Evolutionary conservation across 768 basidiomycete species (phyloP), one percentile per base, ranked within the genome.

Genomic region (Leccinum variicolor): DNA sequence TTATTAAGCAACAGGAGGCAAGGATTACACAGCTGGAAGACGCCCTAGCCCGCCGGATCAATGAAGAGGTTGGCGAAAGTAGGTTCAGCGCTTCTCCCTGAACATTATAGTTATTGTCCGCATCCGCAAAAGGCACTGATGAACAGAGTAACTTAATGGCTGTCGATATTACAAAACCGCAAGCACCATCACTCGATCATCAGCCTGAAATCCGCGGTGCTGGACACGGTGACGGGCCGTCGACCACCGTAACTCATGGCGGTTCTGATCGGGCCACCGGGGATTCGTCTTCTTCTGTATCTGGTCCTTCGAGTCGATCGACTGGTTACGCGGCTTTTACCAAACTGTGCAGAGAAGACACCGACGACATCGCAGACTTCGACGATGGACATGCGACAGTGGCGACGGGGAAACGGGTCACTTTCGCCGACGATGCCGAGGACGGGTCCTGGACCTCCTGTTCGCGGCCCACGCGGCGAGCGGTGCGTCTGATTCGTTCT

Each of bases 11-110:
- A 52, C 70, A 81, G 21, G 77, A 80, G 57, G 70, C 69, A 46
- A 77, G 78, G 58, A 76, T 84, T 45, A 62, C 63, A 5, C 75
- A 76, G 15, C 67, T 85, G 13, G 82, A 84, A 64, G 75, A 68
- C 10, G 73, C 70, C 29, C 68, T 84, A 13, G 80, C 82, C 0
- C 77, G 76, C 52, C 65, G 75, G 36, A 70, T 84, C 55, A 73
- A 74, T 53, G 76, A 76, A 54, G 63, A 69, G 61, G 67, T 64
- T 54, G 50, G 62, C 48, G 47, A 55, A 60, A 48, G 2, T 51
- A 31, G 59, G 46, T 60, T 59, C 53, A 51, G 59, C 53, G 50
- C 49, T 62, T 58, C 29, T 54, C 34, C 28, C 57, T 62, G 59
- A 63, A 49, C 51, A 55, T 57, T 46, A 25, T 43, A 69, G 65